Conservation (phyloP, 345 rosid species). For the Citrus trifoliata region DNA sequence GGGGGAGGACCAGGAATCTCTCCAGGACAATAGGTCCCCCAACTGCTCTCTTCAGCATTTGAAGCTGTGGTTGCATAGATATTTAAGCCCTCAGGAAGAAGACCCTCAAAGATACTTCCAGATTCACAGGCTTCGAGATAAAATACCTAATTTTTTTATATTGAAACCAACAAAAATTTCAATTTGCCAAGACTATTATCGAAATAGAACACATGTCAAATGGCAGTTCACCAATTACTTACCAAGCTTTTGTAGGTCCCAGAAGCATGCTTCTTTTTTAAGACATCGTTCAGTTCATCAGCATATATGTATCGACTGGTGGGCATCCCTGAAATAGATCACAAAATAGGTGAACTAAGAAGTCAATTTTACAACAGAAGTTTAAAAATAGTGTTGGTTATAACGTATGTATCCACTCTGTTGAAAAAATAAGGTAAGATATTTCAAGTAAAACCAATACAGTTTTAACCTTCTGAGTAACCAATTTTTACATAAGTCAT, state of each 20-base stretch:
- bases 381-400: neutral
- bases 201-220: neutral
- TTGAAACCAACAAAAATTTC: neutral
- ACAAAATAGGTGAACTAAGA: neutral
- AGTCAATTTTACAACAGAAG: constrained; percentile 2
- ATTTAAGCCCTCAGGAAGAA: constrained; percentile 87
- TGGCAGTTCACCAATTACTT: constrained; percentile 8
- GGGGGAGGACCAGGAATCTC: constrained; percentile 86
- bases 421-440: neutral
- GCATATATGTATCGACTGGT: constrained; percentile 82
- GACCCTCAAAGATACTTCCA: constrained; percentile 97
- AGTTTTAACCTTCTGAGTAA: neutral
- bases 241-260: constrained; percentile 88
- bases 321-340: constrained; percentile 79
- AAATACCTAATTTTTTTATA: constrained; percentile 63
- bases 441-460: neutral
- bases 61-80: constrained; percentile 95
- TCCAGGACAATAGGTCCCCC: constrained; percentile 99
- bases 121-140: constrained; percentile 99
- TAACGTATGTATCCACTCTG: neutral
- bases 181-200: neutral
- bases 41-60: constrained; percentile 92
- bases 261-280: constrained; percentile 77
- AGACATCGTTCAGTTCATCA: constrained; percentile 60
- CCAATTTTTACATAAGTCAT: neutral